These are phyloP conservation scores for Amesomyces nigricolor DNA, from an alignment of 2,329 filamentous ascomycete species.

Conservation along the genomic window DNA sequence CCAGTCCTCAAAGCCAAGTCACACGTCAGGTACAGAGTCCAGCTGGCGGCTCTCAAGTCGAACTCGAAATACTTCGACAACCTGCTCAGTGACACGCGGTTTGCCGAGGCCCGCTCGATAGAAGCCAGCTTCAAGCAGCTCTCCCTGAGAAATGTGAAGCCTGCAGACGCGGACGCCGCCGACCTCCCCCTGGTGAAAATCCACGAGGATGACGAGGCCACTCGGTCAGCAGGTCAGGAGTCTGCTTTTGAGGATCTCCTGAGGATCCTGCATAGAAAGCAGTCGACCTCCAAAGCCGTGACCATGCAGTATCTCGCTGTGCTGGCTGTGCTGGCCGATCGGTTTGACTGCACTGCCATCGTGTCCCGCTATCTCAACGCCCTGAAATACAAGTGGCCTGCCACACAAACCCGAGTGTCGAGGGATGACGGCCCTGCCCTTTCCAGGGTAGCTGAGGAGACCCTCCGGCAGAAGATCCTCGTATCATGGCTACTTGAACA, in stretches of 20 bases:
- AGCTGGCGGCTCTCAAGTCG: conserved; percentile 49
- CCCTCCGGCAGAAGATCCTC: conserved; percentile 63
- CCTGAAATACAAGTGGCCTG: conserved; percentile 51
- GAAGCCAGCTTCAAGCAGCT: conserved; percentile 47
- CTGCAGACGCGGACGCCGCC: conserved; percentile 39
- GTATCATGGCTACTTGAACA: conserved; percentile 61
- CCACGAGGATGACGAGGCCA: conserved; percentile 63
- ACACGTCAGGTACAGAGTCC: conserved; percentile 54
- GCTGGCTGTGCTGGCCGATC: conserved; percentile 65
- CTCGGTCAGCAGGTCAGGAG: conserved; percentile 54
- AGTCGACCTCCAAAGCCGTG: conserved; percentile 40
- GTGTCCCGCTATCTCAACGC: conserved; percentile 50
- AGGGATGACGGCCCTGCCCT: conserved; percentile 30
- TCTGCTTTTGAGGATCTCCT: conserved; percentile 62
- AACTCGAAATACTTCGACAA: conserved; percentile 66
- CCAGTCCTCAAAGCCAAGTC: conserved; percentile 32
- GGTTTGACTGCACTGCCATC: conserved; percentile 58
- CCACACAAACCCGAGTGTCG: conserved; percentile 33
- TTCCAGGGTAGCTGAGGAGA: conserved; percentile 53
- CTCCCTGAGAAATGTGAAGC: conserved; percentile 39
- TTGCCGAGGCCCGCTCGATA: conserved; percentile 57
- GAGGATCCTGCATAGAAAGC: conserved; percentile 55
- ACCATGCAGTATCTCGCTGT: conserved; percentile 60
- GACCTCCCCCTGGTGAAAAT: conserved; percentile 61
- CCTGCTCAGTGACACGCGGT: conserved; percentile 57